These are phyloP conservation scores for Fusarium oligoseptatum DNA, from an alignment of 2,329 filamentous ascomycete genomes.

Conservation along the genomic window DNA sequence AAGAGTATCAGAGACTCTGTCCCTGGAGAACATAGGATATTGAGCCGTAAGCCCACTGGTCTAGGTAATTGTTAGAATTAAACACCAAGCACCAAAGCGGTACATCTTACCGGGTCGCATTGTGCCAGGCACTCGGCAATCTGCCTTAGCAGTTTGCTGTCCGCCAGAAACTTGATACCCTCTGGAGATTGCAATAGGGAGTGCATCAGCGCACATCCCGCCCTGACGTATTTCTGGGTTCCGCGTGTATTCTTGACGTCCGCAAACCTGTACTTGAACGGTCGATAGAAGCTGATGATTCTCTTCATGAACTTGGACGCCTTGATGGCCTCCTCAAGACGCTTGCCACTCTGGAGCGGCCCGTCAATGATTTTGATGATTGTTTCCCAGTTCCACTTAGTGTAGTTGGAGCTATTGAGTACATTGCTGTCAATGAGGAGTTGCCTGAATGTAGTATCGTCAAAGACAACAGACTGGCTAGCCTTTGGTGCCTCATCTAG, in stretches of 20 bases:
- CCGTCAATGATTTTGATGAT: constrained; percentile 93
- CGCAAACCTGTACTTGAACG: constrained; percentile 96
- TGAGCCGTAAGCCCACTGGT: constrained; percentile 82
- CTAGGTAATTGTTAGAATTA: constrained; percentile 52
- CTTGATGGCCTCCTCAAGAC: constrained; percentile 93
- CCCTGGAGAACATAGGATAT: constrained; percentile 88
- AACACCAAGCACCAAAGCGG: background rate
- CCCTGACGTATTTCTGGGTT: constrained; percentile 93
- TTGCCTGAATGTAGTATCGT: constrained; percentile 75
- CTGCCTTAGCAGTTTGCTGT: constrained; percentile 93
- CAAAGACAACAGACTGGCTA: constrained; percentile 61
- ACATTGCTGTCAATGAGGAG: constrained; percentile 84
- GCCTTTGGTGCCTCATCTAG: constrained; percentile 69
- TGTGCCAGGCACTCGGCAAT: constrained; percentile 96
- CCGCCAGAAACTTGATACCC: constrained; percentile 85
- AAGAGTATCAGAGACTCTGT: constrained; percentile 86
- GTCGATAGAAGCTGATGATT: constrained; percentile 92
- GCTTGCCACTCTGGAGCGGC: constrained; percentile 88
- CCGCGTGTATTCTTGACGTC: constrained; percentile 90
- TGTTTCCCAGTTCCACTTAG: constrained; percentile 98
- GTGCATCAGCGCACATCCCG: constrained; percentile 89
- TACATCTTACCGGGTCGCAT: constrained; percentile 80
- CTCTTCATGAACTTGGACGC: constrained; percentile 97
- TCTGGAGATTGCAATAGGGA: constrained; percentile 88
- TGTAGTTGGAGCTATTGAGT: constrained; percentile 87